These are phyloP conservation scores for Zoysia japonica DNA, from an alignment of 176 grass and related monocot genomes.

Conservation along the genomic window DNA sequence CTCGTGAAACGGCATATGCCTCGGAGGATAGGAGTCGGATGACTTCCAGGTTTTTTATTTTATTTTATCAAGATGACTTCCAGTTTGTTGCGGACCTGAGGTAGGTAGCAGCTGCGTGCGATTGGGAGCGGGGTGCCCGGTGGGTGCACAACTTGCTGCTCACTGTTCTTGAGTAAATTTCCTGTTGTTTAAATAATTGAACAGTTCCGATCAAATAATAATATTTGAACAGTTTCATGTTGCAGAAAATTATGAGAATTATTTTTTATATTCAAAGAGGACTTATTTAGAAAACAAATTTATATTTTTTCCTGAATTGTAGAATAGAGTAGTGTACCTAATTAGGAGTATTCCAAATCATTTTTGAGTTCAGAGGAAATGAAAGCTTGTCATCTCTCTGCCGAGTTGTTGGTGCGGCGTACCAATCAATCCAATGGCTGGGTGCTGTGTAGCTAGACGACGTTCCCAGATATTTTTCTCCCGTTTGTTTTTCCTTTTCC, in stretches of 20 bases:
- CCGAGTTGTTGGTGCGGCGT: conserved; percentile 32
- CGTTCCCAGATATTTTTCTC: not conserved
- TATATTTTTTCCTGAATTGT: too few relatives aligned
- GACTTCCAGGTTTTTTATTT: too few relatives aligned
- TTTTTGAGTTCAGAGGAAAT: too few relatives aligned
- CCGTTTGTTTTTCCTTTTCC: not conserved
- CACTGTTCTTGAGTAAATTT: not conserved
- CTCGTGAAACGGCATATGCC: not conserved
- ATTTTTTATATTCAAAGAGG: too few relatives aligned
- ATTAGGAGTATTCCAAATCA: too few relatives aligned
- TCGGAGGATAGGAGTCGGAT: too few relatives aligned
- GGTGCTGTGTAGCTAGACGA: conserved; percentile 10
- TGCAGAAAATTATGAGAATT: not conserved
- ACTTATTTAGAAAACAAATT: too few relatives aligned
- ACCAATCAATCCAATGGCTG: conserved; percentile 23
- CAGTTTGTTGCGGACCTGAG: not conserved
- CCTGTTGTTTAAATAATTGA: not conserved
- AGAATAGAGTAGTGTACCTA: too few relatives aligned
- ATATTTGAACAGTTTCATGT: not conserved
- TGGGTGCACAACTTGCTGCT: not conserved
- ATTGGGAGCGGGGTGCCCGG: not conserved
- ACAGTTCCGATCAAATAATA: too few relatives aligned
- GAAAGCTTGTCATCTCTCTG: not conserved
- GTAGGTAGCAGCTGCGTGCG: not conserved
- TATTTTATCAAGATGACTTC: not conserved